A percentile compares a stretch with the other conserved stretches of the same genome.
These are phyloP conservation scores for Penicillium sp. DNA, from an alignment of 2,329 filamentous ascomycete genomes.

Conservation along the genomic window DNA sequence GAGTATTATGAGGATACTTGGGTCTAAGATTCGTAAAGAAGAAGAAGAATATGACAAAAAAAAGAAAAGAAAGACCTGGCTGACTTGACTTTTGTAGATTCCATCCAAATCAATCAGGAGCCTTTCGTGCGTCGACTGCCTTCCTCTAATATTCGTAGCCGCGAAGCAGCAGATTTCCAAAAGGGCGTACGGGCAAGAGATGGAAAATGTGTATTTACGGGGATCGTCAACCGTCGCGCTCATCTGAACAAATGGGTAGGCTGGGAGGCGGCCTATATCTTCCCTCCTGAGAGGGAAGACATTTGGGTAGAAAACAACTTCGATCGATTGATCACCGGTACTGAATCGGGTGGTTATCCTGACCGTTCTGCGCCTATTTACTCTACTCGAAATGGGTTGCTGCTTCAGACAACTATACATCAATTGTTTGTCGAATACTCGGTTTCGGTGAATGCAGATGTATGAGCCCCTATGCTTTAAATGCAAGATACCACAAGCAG, in stretches of 20 bases:
- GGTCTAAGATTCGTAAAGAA: too few relatives aligned
- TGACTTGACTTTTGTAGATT: constrained; percentile 2
- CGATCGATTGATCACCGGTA: too few relatives aligned
- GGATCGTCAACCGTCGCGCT: background rate
- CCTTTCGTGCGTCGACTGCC: constrained; percentile 3
- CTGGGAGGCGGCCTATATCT: constrained; percentile 7
- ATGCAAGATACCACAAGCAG: too few relatives aligned
- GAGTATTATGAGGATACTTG: too few relatives aligned
- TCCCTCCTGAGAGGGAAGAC: constrained; percentile 1
- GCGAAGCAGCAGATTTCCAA: background rate
- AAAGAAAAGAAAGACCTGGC: background rate
- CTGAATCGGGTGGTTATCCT: background rate
- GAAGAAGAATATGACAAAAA: too few relatives aligned
- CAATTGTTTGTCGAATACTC: constrained; percentile 8
- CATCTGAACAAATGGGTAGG: constrained; percentile 1
- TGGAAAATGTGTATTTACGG: constrained; percentile 7
- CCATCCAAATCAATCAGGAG: constrained; percentile 5
- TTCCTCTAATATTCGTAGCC: background rate
- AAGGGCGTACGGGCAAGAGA: background rate
- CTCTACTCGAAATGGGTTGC: constrained; percentile 9
- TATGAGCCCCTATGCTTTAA: background rate
- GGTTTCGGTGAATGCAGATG: constrained; percentile 12
- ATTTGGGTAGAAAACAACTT: background rate
- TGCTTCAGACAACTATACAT: constrained; percentile 6
- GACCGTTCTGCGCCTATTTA: constrained; percentile 1